A percentile compares a stretch with the other conserved stretches of the same genome.
These are phyloP conservation scores for Thelonectria blattea DNA, from an alignment of 2,329 filamentous ascomycete genomes.

Conservation along the genomic window DNA sequence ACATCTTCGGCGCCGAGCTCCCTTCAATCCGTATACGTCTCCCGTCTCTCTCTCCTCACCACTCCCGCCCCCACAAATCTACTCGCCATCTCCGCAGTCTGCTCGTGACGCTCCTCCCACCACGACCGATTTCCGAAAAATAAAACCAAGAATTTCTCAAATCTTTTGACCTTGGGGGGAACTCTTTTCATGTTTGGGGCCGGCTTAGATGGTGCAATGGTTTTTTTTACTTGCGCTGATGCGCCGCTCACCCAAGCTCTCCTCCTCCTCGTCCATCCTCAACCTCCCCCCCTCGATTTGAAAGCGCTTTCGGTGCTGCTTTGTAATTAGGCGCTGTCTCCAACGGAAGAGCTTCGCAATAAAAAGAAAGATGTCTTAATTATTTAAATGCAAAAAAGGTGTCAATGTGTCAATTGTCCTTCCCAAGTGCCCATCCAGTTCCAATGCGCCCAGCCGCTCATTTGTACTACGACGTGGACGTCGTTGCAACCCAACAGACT, in stretches of 20 bases:
- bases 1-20: slow-evolving; percentile 13
- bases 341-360: slow-evolving; percentile 30
- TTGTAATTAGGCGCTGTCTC: slow-evolving; percentile 39
- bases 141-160: background rate
- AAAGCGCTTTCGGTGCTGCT: slow-evolving; percentile 37
- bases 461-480: background rate
- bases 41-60: slow-evolving; percentile 1
- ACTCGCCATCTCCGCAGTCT: slow-evolving; percentile 15
- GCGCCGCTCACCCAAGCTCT: slow-evolving; percentile 7
- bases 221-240: slow-evolving; percentile 16
- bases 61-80: background rate
- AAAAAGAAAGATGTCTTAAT: slow-evolving; percentile 36
- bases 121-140: slow-evolving; percentile 16
- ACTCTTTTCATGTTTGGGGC: slow-evolving; percentile 1
- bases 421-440: background rate
- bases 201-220: background rate
- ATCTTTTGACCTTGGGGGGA: slow-evolving; percentile 8
- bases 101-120: slow-evolving; percentile 15
- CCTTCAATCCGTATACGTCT: slow-evolving; percentile 8
- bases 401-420: background rate
- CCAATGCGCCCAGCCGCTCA: background rate
- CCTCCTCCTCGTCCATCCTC: slow-evolving; percentile 2
- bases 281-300: slow-evolving; percentile 29
- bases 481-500: background rate
- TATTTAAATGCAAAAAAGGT: background rate